Percentiles rank a stretch among this genome's conserved stretches.
phyloP scores from a whole-genome alignment of 176 grass and related monocot genomes.

The Sorghum bicolor region DNA sequence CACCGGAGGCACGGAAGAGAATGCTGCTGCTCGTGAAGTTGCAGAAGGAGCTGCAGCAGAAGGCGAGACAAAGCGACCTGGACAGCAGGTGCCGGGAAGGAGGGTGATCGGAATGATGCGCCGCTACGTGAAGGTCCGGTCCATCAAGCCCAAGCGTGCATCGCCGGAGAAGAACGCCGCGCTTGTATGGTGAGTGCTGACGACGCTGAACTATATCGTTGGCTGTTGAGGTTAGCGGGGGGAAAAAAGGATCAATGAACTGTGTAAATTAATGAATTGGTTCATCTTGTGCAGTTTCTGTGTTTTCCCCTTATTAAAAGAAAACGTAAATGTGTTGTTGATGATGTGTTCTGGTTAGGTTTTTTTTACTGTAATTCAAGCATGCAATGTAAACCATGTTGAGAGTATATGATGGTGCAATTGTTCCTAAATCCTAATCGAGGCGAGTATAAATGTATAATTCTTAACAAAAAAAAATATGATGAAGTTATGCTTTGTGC shows the following conservation, averaged over 20 bases:
- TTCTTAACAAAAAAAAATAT: not conserved
- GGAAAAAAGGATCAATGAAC: no score
- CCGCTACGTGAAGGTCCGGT: constrained; percentile 11
- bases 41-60: not conserved
- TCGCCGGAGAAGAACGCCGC: not conserved
- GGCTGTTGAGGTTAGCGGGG: no score
- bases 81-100: not conserved
- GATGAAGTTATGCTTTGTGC: not conserved
- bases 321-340: not conserved
- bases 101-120: constrained; percentile 24
- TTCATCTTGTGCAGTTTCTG: not conserved
- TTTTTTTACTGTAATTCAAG: not conserved
- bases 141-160: constrained; percentile 18
- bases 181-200: not conserved
- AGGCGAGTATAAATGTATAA: not conserved
- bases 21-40: not conserved
- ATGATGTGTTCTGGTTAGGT: not conserved
- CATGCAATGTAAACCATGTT: not conserved
- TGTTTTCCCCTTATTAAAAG: not conserved
- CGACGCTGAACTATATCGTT: not conserved
- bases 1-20: not conserved
- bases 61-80: not conserved
- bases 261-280: not conserved
- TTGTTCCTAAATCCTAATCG: not conserved
- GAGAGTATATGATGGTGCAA: not conserved